Evolutionary conservation across 768 basidiomycete species (phyloP).

Genomic region (Tephrocybe rancida): DNA sequence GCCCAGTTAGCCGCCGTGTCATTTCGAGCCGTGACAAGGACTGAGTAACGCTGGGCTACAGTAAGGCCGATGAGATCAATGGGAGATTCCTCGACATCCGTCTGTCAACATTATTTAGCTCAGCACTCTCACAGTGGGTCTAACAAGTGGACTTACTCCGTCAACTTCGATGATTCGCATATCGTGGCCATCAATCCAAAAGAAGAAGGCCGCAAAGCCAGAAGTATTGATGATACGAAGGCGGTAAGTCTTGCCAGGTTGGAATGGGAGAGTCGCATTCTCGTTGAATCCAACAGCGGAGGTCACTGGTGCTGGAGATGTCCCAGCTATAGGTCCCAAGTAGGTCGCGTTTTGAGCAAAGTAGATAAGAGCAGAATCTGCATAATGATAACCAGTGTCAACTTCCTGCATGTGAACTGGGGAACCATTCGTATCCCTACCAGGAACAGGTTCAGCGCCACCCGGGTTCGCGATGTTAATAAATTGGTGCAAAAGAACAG

Average conservation of each 20-base stretch:
- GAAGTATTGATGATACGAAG: slow-evolving; percentile 86
- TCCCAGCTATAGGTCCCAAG: slow-evolving; percentile 57
- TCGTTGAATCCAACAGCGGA: slow-evolving; percentile 81
- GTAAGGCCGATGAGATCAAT: slow-evolving; percentile 75
- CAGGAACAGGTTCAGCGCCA: slow-evolving; percentile 89
- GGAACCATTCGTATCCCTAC: slow-evolving; percentile 33
- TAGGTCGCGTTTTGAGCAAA: slow-evolving; percentile 78
- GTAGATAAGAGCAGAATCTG: slow-evolving; percentile 83
- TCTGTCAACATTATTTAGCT: no score
- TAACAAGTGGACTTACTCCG: slow-evolving; percentile 51
- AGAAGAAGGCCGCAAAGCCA: slow-evolving; percentile 75
- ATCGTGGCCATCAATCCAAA: slow-evolving; percentile 89
- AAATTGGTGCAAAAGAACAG: slow-evolving; percentile 62
- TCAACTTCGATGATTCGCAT: slow-evolving; percentile 87
- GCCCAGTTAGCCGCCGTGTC: slow-evolving; percentile 84
- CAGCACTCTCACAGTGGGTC: background rate
- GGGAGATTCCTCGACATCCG: slow-evolving; percentile 74
- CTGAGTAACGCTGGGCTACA: slow-evolving; percentile 91
- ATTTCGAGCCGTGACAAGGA: slow-evolving; percentile 90
- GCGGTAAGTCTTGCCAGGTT: slow-evolving; percentile 88
- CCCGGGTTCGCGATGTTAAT: slow-evolving; percentile 74
- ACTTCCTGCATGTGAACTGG: background rate
- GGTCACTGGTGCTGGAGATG: slow-evolving; percentile 49
- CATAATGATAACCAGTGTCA: background rate
- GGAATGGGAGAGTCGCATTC: slow-evolving; percentile 82